Percentiles rank a stretch among this genome's conserved stretches.
Conservation (phyloP, 2,329 filamentous ascomycete species). For the Aureobasidium uvarum region DNA sequence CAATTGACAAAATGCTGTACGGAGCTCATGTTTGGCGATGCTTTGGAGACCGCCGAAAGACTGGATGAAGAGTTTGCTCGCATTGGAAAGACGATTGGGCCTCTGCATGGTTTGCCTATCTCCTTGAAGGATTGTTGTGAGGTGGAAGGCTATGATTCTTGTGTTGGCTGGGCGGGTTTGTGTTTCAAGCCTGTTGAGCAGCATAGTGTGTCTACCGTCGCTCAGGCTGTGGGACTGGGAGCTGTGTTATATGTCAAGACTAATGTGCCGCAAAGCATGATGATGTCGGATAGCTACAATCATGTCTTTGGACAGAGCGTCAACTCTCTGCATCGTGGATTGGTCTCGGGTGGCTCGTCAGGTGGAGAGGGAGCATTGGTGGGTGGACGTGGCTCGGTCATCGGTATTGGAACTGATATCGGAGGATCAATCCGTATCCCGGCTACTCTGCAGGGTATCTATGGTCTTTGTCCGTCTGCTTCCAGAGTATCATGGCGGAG, state of each 20-base stretch:
- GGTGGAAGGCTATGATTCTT: slow-evolving; percentile 40
- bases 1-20: slow-evolving; percentile 37
- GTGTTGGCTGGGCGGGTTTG: slow-evolving; percentile 38
- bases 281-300: slow-evolving; percentile 54
- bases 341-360: slow-evolving; percentile 55
- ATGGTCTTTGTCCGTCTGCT: slow-evolving; percentile 46
- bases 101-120: slow-evolving; percentile 55
- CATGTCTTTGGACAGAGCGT: slow-evolving; percentile 55
- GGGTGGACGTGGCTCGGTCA: slow-evolving; percentile 51
- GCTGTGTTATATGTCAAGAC: slow-evolving; percentile 55
- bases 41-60: slow-evolving; percentile 31
- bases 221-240: slow-evolving; percentile 38
- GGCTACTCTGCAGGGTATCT: slow-evolving; percentile 50
- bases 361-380: slow-evolving; percentile 59
- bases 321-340: slow-evolving; percentile 54
- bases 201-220: slow-evolving; percentile 44
- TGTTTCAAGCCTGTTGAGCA: slow-evolving; percentile 31
- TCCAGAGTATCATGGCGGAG: slow-evolving; percentile 46
- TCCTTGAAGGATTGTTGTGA: slow-evolving; percentile 55
- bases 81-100: slow-evolving; percentile 31
- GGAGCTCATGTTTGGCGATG: slow-evolving; percentile 47
- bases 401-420: slow-evolving; percentile 58
- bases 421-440: slow-evolving; percentile 52
- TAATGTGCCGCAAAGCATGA: slow-evolving; percentile 55
- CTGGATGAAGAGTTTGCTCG: slow-evolving; percentile 33